Evolutionary conservation across 1,139 yeast genomes (phyloP), one percentile per base, ranked within the genome.

Genomic region (Zygoascus meyerae): DNA sequence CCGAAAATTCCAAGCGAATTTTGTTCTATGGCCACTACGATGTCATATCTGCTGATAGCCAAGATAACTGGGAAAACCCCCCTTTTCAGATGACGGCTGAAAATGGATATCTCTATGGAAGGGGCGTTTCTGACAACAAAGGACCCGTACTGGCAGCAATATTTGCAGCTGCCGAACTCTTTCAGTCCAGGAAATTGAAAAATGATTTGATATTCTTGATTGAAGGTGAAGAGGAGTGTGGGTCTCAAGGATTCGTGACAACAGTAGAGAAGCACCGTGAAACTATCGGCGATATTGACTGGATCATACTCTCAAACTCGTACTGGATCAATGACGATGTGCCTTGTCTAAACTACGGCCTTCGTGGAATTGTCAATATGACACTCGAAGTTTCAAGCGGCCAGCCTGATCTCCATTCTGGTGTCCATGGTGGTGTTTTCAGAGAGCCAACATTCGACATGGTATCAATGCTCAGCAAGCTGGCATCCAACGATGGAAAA

Each of bases 1-100:
- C 16, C 1, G 37, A 28, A 3, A 37, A 44, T 11, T 10, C 39
- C 4, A 44, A 46, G 14, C 54, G 68, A 48, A 73, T 89, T 2
- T 63, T 90, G 45, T 92, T 95, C 82, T 92, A 92, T 64, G 97
- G 96, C 1, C 98, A 92, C 70, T 92, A 92, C 63, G 98, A 92
- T 66, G 97, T 92, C 21, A 90, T 92, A 33, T 75, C 75, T 39
- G 84, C 84, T 0, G 83, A 79, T 51, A 78, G 76, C 43, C 67
- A 70, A 2, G 74, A 72, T 14, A 53, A 53, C 18, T 92, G 97
- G 97, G 64, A 71, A 4, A 78, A 94, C 0, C 81, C 84, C 54
- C 97, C 98, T 0, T 92, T 83, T 63, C 66, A 67, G 28, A 65
- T 92, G 64, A 76, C 83, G 0, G 85, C 95, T 2, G 73, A 75